A percentile compares a stretch with the other conserved stretches of the same genome.
These are phyloP conservation scores for Naganishia liquefaciens DNA, from an alignment of 1,284 basidiomycete genomes.

Conservation along the genomic window DNA sequence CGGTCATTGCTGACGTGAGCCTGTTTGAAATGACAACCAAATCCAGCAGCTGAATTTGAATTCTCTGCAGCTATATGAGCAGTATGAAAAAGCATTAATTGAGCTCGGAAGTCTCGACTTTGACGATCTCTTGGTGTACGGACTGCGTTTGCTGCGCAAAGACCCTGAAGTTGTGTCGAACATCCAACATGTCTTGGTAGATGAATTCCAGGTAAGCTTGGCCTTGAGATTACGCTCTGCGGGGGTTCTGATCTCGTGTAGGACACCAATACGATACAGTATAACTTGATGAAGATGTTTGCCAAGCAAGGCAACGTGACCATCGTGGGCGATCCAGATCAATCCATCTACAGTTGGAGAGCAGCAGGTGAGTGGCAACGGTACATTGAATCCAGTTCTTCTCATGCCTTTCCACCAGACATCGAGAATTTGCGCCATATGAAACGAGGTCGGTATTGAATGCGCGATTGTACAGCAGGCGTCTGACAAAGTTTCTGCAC, in stretches of 20 bases:
- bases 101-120: slow-evolving; percentile 79
- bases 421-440: slow-evolving; percentile 76
- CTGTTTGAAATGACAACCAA: background rate
- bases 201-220: slow-evolving; percentile 71
- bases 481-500: slow-evolving; percentile 1
- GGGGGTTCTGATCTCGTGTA: slow-evolving; percentile 53
- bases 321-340: slow-evolving; percentile 89
- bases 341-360: slow-evolving; percentile 90
- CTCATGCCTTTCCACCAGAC: slow-evolving; percentile 53
- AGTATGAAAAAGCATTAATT: slow-evolving; percentile 68
- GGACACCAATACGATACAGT: slow-evolving; percentile 85
- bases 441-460: slow-evolving; percentile 60
- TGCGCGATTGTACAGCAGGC: background rate
- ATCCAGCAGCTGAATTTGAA: background rate
- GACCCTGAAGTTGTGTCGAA: slow-evolving; percentile 62
- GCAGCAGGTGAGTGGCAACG: slow-evolving; percentile 60
- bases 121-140: slow-evolving; percentile 80
- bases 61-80: slow-evolving; percentile 60
- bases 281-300: slow-evolving; percentile 77
- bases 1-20: slow-evolving; percentile 45
- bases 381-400: background rate
- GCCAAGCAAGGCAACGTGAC: slow-evolving; percentile 66
- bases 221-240: background rate
- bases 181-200: slow-evolving; percentile 79
- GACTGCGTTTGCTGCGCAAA: slow-evolving; percentile 67